Conservation (phyloP, 352 stramenopile species). For the Saprolegnia parasitica region DNA sequence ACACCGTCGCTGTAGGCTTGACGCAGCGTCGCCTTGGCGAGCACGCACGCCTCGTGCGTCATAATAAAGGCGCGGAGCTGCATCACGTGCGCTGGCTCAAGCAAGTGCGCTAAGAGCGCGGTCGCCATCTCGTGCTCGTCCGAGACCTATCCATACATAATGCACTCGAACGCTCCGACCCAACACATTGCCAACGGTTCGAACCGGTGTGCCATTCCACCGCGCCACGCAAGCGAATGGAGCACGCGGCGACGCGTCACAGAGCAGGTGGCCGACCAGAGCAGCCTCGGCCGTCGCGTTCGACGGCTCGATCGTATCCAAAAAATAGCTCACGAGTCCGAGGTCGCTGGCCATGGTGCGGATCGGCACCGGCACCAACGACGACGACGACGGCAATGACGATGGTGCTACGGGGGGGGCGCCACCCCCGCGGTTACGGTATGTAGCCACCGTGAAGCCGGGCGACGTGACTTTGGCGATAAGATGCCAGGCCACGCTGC, state of each 20-base stretch:
- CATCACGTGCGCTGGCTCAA: background rate
- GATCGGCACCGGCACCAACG: background rate
- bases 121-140: background rate
- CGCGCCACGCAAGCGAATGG: too few relatives aligned
- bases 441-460: background rate
- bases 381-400: background rate
- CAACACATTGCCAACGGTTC: too few relatives aligned
- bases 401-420: background rate
- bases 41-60: background rate
- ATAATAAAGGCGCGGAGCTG: background rate
- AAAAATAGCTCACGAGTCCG: background rate
- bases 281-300: background rate
- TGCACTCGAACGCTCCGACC: too few relatives aligned
- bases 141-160: too few relatives aligned
- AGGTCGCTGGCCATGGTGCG: background rate
- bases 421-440: background rate
- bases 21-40: background rate
- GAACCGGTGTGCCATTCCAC: too few relatives aligned
- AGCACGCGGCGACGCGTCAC: background rate
- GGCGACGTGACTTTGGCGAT: background rate
- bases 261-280: background rate
- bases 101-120: background rate
- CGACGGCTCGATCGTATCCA: background rate
- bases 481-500: background rate
- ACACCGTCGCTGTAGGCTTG: background rate